Base-by-base conservation (phyloP, 2,329 filamentous ascomycete genomes). In the Phymatotrichopsis omnivora region DNA sequence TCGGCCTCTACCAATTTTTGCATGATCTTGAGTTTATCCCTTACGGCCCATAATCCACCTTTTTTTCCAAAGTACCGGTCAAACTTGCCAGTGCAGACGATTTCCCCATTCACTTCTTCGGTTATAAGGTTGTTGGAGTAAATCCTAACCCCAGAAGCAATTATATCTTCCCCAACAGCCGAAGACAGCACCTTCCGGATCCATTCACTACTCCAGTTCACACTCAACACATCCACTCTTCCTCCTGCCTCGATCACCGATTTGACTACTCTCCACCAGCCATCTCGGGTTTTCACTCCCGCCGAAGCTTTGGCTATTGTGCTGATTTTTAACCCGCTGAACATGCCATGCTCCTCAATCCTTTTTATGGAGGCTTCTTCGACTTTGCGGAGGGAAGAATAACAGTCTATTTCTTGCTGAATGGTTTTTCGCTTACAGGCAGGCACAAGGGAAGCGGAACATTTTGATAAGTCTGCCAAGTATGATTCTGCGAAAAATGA, bases 121-220 rank as follows among this genome's bases (percentile, higher is more conserved):
- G 36, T 28, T 7, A 45, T 23, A 10, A 54, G 16, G 37, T 52
- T 45, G 42, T 52, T 54, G n/a, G 41, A 38, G 10, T 42, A 45
- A 29, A 51, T 33, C 20, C 29, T 41, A 12, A 14, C 3, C 14
- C 36, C 37, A 8, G 22, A 4, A 6, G 16, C 23, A 3, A 16
- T 23, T 12, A 28, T 29, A 14, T 24, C 38, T 8, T 29, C 38
- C 19, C 14, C 32, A 19, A 35, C 32, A 5, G 41, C 47, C 3
- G 31, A 24, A 32, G 33, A 22, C 5, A 53, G 27, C 30, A 45
- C 43, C 16, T 36, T 30, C 23, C 42, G 27, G 34, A 54, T 50
- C 51, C 51, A 54, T 12, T 17, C 27, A n/a, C 42, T 47, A 17
- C 42, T 47, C 51, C 51, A 54, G 30, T 49, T 49, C 3, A 49